Evolutionary conservation across 2,329 filamentous ascomycete species (phyloP).

Genomic region (Cladophialophora psammophila): DNA sequence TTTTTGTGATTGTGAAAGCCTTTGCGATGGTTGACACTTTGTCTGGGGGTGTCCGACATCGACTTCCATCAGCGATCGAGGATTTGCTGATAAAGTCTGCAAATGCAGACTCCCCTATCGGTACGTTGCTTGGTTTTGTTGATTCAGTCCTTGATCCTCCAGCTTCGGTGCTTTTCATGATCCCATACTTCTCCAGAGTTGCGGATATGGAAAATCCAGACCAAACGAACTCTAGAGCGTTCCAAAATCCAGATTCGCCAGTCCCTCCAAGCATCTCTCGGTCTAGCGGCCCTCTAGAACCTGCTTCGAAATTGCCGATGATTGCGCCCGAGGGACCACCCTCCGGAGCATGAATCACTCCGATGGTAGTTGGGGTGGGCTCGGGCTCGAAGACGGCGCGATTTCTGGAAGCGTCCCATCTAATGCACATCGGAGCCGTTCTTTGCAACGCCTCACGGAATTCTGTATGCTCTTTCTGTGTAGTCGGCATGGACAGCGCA

Average conservation of each 20-base stretch:
- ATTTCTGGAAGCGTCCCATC: conserved; percentile 6
- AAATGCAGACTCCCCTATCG: not conserved
- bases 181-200: not conserved
- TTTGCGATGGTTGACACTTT: not conserved
- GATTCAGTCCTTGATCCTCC: not conserved
- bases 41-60: not conserved
- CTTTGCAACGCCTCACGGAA: not conserved
- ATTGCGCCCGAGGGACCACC: not conserved
- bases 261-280: not conserved
- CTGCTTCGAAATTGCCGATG: not conserved
- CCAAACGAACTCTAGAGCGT: too few relatives aligned
- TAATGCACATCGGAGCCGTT: not conserved
- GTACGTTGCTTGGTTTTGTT: not conserved
- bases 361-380: not conserved
- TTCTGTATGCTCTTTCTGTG: not conserved
- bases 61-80: not conserved
- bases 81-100: not conserved
- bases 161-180: not conserved
- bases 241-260: too few relatives aligned
- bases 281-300: too few relatives aligned
- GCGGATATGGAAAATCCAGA: not conserved
- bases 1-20: not conserved
- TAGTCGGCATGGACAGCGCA: conserved; percentile 8
- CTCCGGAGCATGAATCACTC: not conserved
- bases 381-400: conserved; percentile 2